Evolutionary conservation across 1,139 yeast species (phyloP).

Genomic region (Suhomyces bribrorum): DNA sequence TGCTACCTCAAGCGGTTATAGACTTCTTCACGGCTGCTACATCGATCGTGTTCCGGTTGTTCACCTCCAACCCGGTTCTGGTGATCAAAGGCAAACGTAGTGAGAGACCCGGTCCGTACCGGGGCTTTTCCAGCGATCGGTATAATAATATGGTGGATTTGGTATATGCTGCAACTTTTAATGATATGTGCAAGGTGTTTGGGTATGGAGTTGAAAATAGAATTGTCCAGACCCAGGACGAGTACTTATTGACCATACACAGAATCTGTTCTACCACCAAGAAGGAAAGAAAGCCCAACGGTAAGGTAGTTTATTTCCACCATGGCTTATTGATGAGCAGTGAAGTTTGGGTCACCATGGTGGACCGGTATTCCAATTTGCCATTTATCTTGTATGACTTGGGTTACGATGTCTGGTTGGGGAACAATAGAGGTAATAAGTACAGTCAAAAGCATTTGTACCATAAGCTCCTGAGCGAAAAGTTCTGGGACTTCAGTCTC

Average conservation of each 20-base stretch:
- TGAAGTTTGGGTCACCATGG: constrained; percentile 83
- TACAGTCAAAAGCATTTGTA: constrained; percentile 58
- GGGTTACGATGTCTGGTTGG: constrained; percentile 92
- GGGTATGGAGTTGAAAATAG: constrained; percentile 44
- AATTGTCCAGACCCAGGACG: constrained; percentile 41
- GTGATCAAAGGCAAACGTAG: constrained; percentile 15
- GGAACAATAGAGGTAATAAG: constrained; percentile 88
- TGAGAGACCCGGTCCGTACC: constrained; percentile 12
- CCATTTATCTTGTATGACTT: constrained; percentile 76
- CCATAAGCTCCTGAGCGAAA: constrained; percentile 37
- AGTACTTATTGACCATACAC: constrained; percentile 40
- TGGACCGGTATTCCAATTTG: constrained; percentile 60
- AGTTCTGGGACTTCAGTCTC: constrained; percentile 48
- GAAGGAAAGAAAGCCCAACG: constrained; percentile 20
- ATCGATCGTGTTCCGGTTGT: constrained; percentile 26
- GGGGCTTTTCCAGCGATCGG: constrained; percentile 20
- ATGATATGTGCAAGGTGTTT: constrained; percentile 38
- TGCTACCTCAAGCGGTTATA: constrained; percentile 37
- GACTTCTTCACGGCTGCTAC: constrained; percentile 31
- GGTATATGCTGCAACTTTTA: constrained; percentile 34
- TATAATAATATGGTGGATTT: constrained; percentile 35
- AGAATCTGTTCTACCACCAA: constrained; percentile 20
- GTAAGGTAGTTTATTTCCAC: constrained; percentile 72
- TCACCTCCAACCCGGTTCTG: constrained; percentile 31
- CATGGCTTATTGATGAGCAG: constrained; percentile 92